A percentile compares a stretch with the other conserved stretches of the same genome.
phyloP scores from a whole-genome alignment of 306 rosid genomes.

The Castanea mollissima region DNA sequence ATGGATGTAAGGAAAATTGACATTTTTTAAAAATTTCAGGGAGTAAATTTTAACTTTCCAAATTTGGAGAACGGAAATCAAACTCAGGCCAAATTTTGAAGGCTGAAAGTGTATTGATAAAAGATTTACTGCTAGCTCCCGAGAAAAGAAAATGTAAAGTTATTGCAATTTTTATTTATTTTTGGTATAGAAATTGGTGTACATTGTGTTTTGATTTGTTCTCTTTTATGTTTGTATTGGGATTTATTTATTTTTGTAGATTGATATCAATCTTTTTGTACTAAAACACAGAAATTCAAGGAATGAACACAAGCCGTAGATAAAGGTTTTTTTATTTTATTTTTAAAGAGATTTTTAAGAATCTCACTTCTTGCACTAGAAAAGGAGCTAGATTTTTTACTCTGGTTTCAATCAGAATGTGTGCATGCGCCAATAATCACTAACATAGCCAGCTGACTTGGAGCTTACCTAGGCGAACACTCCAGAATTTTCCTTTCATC shows the following conservation, averaged over 20 bases:
- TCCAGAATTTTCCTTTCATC: neutral
- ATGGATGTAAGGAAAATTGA: too few relatives aligned
- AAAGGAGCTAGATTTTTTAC: neutral
- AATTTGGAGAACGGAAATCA: too few relatives aligned
- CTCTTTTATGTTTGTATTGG: neutral
- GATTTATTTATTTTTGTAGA: neutral
- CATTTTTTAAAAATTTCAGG: too few relatives aligned
- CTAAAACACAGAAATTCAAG: neutral
- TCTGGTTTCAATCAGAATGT: neutral
- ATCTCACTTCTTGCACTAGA: neutral
- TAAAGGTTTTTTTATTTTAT: neutral
- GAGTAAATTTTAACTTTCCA: too few relatives aligned
- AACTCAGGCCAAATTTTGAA: too few relatives aligned
- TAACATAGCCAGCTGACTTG: neutral
- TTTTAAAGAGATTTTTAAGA: neutral
- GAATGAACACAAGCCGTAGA: neutral
- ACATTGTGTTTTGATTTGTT: neutral
- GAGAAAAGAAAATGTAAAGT: neutral
- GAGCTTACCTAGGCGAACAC: neutral
- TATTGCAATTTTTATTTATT: neutral
- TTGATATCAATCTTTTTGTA: neutral
- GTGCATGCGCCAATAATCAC: neutral
- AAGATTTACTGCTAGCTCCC: neutral
- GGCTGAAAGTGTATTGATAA: neutral
- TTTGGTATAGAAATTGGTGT: neutral